Percentiles rank a stretch among this genome's conserved stretches.
Evolutionary conservation across 164 flowering plant species (phyloP).

Genomic region (Pachysandra terminalis): DNA sequence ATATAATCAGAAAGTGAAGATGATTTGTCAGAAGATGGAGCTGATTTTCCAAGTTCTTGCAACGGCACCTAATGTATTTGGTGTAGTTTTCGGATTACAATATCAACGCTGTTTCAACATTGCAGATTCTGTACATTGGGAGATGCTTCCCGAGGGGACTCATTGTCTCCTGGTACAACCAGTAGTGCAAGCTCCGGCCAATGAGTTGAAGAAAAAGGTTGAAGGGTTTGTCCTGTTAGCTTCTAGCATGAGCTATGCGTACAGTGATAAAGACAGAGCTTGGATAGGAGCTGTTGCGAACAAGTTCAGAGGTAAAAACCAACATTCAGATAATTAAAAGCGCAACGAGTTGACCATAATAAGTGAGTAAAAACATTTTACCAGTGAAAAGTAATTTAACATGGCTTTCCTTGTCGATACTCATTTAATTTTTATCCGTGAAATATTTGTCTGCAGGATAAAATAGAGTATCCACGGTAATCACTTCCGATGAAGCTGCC

Average conservation of each 20-base stretch:
- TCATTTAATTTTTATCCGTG: too few relatives aligned
- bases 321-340: too few relatives aligned
- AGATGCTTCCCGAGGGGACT: slow-evolving; percentile 61
- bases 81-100: not conserved
- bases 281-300: slow-evolving; percentile 66
- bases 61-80: too few relatives aligned
- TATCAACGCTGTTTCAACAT: slow-evolving; percentile 4
- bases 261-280: slow-evolving; percentile 59
- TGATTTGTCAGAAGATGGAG: not conserved
- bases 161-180: slow-evolving; percentile 67
- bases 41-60: too few relatives aligned
- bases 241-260: slow-evolving; percentile 61
- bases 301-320: slow-evolving; percentile 48
- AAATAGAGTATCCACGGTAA: not conserved
- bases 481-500: not conserved
- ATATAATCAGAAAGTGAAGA: not conserved
- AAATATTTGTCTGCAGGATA: not conserved
- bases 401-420: too few relatives aligned
- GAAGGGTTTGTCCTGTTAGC: slow-evolving; percentile 66
- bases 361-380: too few relatives aligned
- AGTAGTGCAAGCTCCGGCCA: slow-evolving; percentile 23
- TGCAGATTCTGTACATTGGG: slow-evolving; percentile 53
- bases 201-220: slow-evolving; percentile 17
- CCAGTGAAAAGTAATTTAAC: too few relatives aligned
- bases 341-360: too few relatives aligned